Base-by-base conservation (phyloP, 2,329 filamentous ascomycete genomes). In the Diaporthe aspalathi region DNA sequence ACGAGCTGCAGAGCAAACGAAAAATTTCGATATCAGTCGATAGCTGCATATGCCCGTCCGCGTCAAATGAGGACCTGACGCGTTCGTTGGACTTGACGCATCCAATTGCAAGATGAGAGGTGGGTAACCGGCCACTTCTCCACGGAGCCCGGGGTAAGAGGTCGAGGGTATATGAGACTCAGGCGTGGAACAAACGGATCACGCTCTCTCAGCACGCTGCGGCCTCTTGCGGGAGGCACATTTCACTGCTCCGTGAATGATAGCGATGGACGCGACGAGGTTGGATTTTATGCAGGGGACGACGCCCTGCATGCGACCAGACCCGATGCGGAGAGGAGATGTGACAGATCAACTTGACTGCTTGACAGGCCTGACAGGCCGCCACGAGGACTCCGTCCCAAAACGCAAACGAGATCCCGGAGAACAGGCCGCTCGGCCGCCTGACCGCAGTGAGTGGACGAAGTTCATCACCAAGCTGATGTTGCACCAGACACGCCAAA, bases 1-100 rank as follows among this genome's bases (percentile, higher is more conserved):
- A 65, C n/a, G 45, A 65, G 60, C 45, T 65, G 45, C 60, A 65
- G 20, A 47, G 43, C 60, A 65, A 65, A 65, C 60, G 45, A 35
- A 50, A 2, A 50, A 50, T 65, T 17, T 65, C 45, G 60, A 14
- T 27, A 38, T 35, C 27, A 8, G 20, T 47, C 57, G 40, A 22
- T 60, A 5, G 29, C 60, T 65, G 60, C 29, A 14, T 9, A 20
- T 38, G 27, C 7, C 60, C 45, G 32, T 29, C 43, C 29, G 38
- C 32, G 12, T 49, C 11, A 29, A 24, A 17, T 16, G n/a, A 22
- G 27, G 20, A 32, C 22, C 27, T 27, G 24, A 63, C 53, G 29
- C 17, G 27, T 22, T 17, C 22, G 43, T 2, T n/a, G n/a, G 29
- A 22, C 24, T 47, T 12, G 17, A 63, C 43, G 40, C 43, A 43